These are phyloP conservation scores for Juglanconis juglandina DNA, from an alignment of 2,329 filamentous ascomycete genomes.

Conservation along the genomic window DNA sequence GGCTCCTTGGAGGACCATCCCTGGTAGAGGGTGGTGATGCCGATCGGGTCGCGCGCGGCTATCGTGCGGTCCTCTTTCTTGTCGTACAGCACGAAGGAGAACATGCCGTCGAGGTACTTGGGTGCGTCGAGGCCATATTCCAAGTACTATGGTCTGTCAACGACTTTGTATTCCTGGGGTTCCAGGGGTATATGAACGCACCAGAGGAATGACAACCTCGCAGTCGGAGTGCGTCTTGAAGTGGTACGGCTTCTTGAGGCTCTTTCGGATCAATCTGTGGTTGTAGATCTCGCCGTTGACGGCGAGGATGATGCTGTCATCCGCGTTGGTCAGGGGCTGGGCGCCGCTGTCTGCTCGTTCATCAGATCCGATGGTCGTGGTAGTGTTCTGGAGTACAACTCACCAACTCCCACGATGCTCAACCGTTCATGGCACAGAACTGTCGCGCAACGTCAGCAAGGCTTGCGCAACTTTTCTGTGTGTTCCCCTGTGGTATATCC, in stretches of 20 bases:
- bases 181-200: conserved; percentile 43
- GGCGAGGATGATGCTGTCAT: conserved; percentile 81
- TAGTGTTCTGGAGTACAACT: conserved; percentile 31
- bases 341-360: conserved; percentile 74
- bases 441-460: conserved; percentile 37
- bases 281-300: conserved; percentile 99
- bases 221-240: conserved; percentile 99
- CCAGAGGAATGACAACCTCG: conserved; percentile 96
- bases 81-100: conserved; percentile 97
- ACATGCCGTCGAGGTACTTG: conserved; percentile 96
- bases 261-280: conserved; percentile 90
- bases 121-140: conserved; percentile 89
- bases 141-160: conserved; percentile 62
- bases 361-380: conserved; percentile 22
- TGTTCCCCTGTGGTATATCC: conserved; percentile 26
- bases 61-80: conserved; percentile 89
- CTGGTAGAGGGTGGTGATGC: conserved; percentile 96
- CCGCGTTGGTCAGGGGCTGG: conserved; percentile 90
- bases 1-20: conserved; percentile 83
- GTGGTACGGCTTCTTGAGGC: conserved; percentile 77
- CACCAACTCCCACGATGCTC: conserved; percentile 95
- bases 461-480: conserved; percentile 2
- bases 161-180: not conserved
- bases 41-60: conserved; percentile 93
- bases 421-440: conserved; percentile 96